phyloP scores from a whole-genome alignment of 2,329 filamentous ascomycete species.

The Harringtonia aguacate region DNA sequence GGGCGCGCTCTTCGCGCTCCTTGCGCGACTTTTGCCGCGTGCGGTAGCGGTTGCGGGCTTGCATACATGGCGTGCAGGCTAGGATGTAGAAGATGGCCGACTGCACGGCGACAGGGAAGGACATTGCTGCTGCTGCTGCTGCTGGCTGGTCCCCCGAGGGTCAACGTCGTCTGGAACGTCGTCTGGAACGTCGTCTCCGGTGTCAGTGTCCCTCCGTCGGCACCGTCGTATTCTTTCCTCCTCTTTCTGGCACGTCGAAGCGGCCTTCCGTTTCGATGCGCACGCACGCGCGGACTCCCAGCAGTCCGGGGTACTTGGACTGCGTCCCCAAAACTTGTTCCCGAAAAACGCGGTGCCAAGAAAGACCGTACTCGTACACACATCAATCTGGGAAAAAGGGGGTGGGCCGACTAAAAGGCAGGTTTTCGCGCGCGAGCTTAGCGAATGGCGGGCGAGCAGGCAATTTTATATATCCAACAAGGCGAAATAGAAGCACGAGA shows the following conservation, averaged over 20 bases:
- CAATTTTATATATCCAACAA: too few relatives aligned
- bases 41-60: slow-evolving; percentile 58
- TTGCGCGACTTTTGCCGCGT: slow-evolving; percentile 59
- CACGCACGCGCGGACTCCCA: slow-evolving; percentile 1
- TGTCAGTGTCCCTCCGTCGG: too few relatives aligned
- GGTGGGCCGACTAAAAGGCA: not conserved
- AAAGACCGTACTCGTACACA: too few relatives aligned
- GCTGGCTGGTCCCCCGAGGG: not conserved
- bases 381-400: not conserved
- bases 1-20: slow-evolving; percentile 54
- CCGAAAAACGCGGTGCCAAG: not conserved
- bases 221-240: slow-evolving; percentile 33
- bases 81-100: slow-evolving; percentile 70
- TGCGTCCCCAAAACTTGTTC: slow-evolving; percentile 3
- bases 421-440: too few relatives aligned
- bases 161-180: too few relatives aligned
- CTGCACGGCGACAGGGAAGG: slow-evolving; percentile 52
- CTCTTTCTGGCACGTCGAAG: not conserved
- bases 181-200: too few relatives aligned
- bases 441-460: too few relatives aligned
- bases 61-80: slow-evolving; percentile 68
- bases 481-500: too few relatives aligned
- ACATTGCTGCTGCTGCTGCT: slow-evolving; percentile 34
- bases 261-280: not conserved
- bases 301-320: slow-evolving; percentile 6